A percentile compares a stretch with the other conserved stretches of the same genome.
These are phyloP conservation scores for Populus hybrid DNA, from an alignment of 441 rosid species.

Conservation along the genomic window DNA sequence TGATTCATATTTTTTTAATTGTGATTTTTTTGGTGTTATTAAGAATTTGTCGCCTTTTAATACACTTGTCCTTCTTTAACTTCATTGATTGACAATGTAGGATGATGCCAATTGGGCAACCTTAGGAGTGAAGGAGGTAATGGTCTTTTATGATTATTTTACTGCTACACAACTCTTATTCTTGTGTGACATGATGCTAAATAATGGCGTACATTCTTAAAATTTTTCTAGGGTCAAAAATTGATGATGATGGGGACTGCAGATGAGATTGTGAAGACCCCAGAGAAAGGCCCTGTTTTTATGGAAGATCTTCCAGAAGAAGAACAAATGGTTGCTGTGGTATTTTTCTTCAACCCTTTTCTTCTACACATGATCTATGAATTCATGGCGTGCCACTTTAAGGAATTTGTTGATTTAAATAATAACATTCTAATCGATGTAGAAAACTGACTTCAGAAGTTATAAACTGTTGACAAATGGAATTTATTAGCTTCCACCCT, in stretches of 20 bases:
- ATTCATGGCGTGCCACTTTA: neutral
- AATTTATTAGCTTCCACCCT: neutral
- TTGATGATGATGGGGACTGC: constrained; percentile 99
- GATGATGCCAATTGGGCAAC: constrained; percentile 96
- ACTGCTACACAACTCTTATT: neutral
- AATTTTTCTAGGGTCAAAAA: constrained; percentile 70
- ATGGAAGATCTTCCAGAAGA: constrained; percentile 94
- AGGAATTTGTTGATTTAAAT: too few species aligned
- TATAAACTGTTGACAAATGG: neutral
- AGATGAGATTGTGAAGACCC: constrained; percentile 91
- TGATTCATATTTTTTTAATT: neutral
- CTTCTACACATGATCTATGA: neutral
- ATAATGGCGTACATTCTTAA: constrained; percentile 1
- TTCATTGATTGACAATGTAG: constrained; percentile 37
- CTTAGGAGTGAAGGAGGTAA: constrained; percentile 79
- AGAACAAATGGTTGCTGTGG: constrained; percentile 72
- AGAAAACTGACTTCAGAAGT: neutral
- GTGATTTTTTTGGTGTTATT: neutral
- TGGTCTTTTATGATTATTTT: constrained; percentile 7
- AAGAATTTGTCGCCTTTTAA: neutral
- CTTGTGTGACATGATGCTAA: constrained; percentile 4
- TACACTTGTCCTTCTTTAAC: neutral
- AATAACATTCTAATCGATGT: neutral
- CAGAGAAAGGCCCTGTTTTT: constrained; percentile 88
- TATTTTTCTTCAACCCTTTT: constrained; percentile 21